Evolutionary conservation across 202 grass and related monocot genomes (phyloP), one percentile per base, ranked within the genome.

Genomic region (Brachypodium distachyon): DNA sequence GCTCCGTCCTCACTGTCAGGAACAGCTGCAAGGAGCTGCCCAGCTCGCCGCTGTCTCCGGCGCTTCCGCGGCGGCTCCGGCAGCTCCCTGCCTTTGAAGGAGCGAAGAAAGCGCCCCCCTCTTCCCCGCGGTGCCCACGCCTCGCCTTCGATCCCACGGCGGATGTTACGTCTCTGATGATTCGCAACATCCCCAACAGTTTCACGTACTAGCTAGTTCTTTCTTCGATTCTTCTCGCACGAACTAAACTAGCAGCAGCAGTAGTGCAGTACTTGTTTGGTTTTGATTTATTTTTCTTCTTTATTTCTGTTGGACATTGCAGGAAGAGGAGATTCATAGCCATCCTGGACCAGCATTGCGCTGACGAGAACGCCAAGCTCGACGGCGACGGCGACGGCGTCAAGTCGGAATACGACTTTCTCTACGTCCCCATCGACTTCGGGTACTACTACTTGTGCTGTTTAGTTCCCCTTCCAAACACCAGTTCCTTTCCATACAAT

Each of bases 391-490:
- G 13, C 4, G 17, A 38, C 1, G 26, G 39, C 6, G 73, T 81
- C 11, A 61, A 13, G 10, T 92, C 89, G 0, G 84, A 61, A 13
- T 86, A 83, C 13, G 87, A 92, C 4, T 96, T 87, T 5, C 44
- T 96, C 4, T 96, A 96, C 59, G 27, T 96, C 4, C 84, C 89
- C 0, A 50, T 96, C 0, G 93, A 96, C 29, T 96, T 96, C 76
- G 2, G 36, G 89, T 90, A 51, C 7, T 14, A 19, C 12, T 18
- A 6, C n/a, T n/a, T n/a, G n/a, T n/a, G 23, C 29, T 66, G 1
- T n/a, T 13, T 8, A 22, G 42, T 9, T 38, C 16, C 31, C 18
- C 16, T 68, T 41, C 65, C 16, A 26, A 67, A 41, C n/a, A n/a
- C n/a, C n/a, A 10, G 13, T 44, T 29, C 27, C 64, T 67, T 67